phyloP scores from a whole-genome alignment of 495 filamentous ascomycete species.

The Xylaria cubensis region DNA sequence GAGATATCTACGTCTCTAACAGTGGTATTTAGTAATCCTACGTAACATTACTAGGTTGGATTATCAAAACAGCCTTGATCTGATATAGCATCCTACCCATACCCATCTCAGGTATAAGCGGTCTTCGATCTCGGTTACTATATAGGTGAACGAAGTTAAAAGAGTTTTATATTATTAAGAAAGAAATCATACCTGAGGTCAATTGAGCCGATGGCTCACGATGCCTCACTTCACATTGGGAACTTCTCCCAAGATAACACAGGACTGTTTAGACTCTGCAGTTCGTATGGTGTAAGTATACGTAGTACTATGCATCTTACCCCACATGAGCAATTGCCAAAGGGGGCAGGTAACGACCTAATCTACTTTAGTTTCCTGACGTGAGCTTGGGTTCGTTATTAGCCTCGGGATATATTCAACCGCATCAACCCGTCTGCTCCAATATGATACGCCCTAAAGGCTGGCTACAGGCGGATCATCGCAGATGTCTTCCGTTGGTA shows the following conservation, averaged over 20 bases:
- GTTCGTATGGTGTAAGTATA: background rate
- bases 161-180: background rate
- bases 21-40: background rate
- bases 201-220: background rate
- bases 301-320: background rate
- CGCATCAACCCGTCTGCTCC: slow-evolving; percentile 13
- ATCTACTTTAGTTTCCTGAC: slow-evolving; percentile 1
- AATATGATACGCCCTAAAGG: background rate
- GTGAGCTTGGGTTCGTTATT: background rate
- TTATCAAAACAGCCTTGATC: too few species aligned
- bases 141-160: background rate
- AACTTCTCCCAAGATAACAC: too few species aligned
- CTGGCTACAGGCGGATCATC: background rate
- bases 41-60: background rate
- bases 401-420: slow-evolving; percentile 16
- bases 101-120: background rate
- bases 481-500: slow-evolving; percentile 10
- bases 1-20: background rate
- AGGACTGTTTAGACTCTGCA: background rate
- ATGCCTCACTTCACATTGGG: too few species aligned
- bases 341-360: slow-evolving; percentile 4
- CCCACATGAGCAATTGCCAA: background rate
- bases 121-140: background rate
- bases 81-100: background rate
- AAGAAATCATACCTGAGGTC: background rate